These are phyloP conservation scores for Aristolochia fimbriata DNA, from an alignment of 164 flowering plant genomes.

Conservation along the genomic window DNA sequence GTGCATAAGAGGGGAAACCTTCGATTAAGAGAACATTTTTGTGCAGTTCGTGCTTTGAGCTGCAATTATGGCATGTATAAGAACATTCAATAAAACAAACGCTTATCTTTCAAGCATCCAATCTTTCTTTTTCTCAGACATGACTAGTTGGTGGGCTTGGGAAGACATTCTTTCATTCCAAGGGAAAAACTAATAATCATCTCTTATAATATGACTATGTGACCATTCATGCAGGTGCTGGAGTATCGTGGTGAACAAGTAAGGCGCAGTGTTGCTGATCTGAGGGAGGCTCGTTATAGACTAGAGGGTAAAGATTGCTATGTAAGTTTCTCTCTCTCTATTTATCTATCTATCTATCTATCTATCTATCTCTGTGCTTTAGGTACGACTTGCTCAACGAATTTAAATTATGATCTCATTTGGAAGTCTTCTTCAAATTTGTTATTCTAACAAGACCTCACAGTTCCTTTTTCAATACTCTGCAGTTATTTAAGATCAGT, in stretches of 20 bases:
- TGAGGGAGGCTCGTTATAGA: constrained; percentile 66
- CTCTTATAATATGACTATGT: no score
- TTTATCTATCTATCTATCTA: not conserved
- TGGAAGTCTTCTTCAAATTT: not conserved
- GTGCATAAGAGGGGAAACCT: no score
- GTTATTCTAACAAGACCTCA: not conserved
- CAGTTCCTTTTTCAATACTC: not conserved
- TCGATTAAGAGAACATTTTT: no score
- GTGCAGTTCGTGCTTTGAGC: no score
- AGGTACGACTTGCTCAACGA: not conserved
- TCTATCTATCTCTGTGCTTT: no score
- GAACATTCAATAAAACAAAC: no score
- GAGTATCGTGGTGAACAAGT: constrained; percentile 77
- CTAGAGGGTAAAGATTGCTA: constrained; percentile 87
- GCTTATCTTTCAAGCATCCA: no score
- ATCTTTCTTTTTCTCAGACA: no score
- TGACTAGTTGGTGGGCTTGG: no score
- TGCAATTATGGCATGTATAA: no score
- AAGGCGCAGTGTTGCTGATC: constrained; percentile 71
- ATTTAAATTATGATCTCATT: not conserved
- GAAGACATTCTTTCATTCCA: not conserved
- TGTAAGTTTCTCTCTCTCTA: constrained; percentile 46
- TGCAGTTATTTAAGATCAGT: constrained; percentile 91
- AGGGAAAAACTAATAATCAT: not conserved
- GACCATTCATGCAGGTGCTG: constrained; percentile 13